phyloP scores from a whole-genome alignment of 2,329 filamentous ascomycete species.

The Colletotrichum salicis region DNA sequence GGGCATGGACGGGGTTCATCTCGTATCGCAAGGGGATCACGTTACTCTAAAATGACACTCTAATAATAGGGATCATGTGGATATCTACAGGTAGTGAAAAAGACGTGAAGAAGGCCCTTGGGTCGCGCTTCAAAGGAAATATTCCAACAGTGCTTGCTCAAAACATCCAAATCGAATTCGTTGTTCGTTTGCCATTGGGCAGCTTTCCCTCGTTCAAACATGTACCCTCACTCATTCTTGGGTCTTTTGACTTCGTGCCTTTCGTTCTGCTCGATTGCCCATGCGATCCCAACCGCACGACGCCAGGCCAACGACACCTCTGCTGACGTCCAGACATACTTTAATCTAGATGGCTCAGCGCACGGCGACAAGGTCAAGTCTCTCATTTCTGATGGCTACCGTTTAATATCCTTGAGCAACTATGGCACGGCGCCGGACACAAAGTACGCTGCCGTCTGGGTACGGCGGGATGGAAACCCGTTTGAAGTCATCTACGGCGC shows the following conservation, averaged over 20 bases:
- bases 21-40: constrained; percentile 16
- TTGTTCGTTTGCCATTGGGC: constrained; percentile 6
- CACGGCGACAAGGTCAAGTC: constrained; percentile 16
- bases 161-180: neutral
- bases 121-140: too few relatives aligned
- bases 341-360: constrained; percentile 16
- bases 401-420: constrained; percentile 35
- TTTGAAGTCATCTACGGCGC: constrained; percentile 29
- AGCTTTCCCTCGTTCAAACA: constrained; percentile 10
- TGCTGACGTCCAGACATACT: constrained; percentile 8
- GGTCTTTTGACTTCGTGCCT: constrained; percentile 26
- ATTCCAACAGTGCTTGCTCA: neutral
- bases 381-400: constrained; percentile 28
- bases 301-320: constrained; percentile 8
- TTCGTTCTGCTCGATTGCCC: constrained; percentile 3
- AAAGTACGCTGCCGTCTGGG: constrained; percentile 34
- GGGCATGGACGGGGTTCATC: constrained; percentile 25
- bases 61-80: constrained; percentile 22
- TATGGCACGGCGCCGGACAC: constrained; percentile 22
- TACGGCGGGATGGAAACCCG: neutral
- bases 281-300: constrained; percentile 5
- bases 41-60: constrained; percentile 4
- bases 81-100: neutral
- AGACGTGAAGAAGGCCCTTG: neutral
- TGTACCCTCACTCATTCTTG: constrained; percentile 10